phyloP scores from a whole-genome alignment of 257 asterid species.

The Salvia rosmarinus region DNA sequence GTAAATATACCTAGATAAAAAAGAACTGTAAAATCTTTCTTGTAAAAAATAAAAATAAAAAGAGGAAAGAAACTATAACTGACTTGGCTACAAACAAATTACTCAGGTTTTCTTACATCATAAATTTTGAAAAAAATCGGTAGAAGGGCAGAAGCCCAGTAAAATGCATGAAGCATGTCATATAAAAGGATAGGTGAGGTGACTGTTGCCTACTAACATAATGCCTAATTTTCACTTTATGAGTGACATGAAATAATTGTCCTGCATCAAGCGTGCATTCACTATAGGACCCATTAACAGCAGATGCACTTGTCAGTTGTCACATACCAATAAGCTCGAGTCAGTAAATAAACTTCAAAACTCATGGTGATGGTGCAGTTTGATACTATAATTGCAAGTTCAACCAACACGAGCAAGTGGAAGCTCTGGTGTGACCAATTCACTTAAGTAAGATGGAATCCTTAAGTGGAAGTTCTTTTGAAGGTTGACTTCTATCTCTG shows the following conservation, averaged over 20 bases:
- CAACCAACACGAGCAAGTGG: too few species aligned
- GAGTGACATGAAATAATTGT: not conserved
- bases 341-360: not conserved
- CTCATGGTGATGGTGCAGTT: not conserved
- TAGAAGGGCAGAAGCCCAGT: not conserved
- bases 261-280: not conserved
- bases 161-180: constrained; percentile 6
- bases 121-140: not conserved
- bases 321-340: not conserved
- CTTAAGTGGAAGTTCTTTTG: too few species aligned
- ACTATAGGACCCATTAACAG: not conserved
- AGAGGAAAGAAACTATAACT: not conserved
- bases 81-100: not conserved
- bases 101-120: not conserved
- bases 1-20: constrained; percentile 1
- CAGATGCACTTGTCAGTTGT: not conserved
- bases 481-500: too few species aligned
- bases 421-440: too few species aligned
- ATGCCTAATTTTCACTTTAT: constrained; percentile 2
- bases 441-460: too few species aligned
- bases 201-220: not conserved
- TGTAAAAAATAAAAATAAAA: not conserved
- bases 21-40: not conserved
- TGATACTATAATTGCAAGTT: not conserved
- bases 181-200: constrained; percentile 2